phyloP scores from a whole-genome alignment of 1,139 yeast species.

The Candida tunisiensis region DNA sequence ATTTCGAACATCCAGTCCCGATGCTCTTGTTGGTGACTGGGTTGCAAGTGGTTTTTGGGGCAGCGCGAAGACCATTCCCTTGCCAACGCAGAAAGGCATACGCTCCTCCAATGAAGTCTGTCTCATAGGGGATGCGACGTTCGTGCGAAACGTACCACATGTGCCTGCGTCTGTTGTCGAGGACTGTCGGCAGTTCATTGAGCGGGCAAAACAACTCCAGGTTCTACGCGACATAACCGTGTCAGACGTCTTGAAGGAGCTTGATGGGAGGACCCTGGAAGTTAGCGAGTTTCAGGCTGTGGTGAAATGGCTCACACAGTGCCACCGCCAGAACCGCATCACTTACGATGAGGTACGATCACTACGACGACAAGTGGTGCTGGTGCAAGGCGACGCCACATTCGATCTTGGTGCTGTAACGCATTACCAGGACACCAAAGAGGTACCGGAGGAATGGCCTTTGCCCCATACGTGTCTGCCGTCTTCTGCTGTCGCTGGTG shows the following conservation, averaged over 20 bases:
- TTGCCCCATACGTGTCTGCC: conserved; percentile 19
- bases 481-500: conserved; percentile 7
- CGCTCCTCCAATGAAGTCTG: conserved; percentile 16
- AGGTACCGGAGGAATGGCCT: conserved; percentile 13
- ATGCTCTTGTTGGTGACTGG: conserved; percentile 17
- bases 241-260: conserved; percentile 6
- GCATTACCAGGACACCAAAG: conserved; percentile 11
- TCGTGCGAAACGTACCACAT: conserved; percentile 16
- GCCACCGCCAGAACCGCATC: background rate
- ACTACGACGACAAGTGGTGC: conserved; percentile 6
- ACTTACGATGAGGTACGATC: conserved; percentile 6
- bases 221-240: conserved; percentile 2
- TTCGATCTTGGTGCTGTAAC: conserved; percentile 1
- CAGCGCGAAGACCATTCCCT: conserved; percentile 10
- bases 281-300: conserved; percentile 1
- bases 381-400: conserved; percentile 7
- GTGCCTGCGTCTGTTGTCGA: conserved; percentile 12
- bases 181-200: conserved; percentile 8
- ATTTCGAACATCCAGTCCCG: conserved; percentile 20
- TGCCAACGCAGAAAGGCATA: conserved; percentile 20
- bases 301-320: conserved; percentile 1
- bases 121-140: conserved; percentile 13
- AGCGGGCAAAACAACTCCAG: conserved; percentile 5
- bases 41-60: conserved; percentile 22
- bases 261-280: conserved; percentile 1